These are phyloP conservation scores for Verticillium albo-atrum DNA, from an alignment of 2,329 filamentous ascomycete genomes.

Conservation along the genomic window DNA sequence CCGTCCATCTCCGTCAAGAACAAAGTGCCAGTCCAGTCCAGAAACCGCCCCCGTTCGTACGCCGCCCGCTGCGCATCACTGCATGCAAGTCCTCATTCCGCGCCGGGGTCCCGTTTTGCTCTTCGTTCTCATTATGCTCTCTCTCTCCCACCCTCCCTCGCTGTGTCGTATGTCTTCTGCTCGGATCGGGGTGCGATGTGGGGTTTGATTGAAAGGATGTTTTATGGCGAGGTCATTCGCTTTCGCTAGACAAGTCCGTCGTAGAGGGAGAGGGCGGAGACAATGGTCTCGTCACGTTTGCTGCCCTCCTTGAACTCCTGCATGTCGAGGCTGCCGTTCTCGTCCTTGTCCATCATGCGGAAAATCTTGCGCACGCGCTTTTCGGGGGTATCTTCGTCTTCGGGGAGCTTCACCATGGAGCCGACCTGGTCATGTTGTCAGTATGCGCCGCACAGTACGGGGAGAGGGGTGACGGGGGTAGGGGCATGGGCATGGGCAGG, in stretches of 20 bases:
- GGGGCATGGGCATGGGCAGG: no score
- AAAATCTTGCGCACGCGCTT: slow-evolving; percentile 99
- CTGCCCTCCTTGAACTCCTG: slow-evolving; percentile 99
- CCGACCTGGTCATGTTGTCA: slow-evolving; percentile 61
- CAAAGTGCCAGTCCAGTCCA: not conserved
- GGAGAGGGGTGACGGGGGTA: not conserved
- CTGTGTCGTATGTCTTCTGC: not conserved
- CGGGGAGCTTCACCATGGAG: slow-evolving; percentile 97
- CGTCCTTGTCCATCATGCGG: slow-evolving; percentile 99
- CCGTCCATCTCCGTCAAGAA: not conserved
- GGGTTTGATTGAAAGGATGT: not conserved
- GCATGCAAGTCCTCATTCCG: not conserved
- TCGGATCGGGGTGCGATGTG: not conserved
- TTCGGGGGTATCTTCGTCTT: slow-evolving; percentile 98
- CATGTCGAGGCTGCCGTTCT: slow-evolving; percentile 95
- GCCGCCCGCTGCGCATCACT: not conserved
- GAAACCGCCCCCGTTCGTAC: not conserved
- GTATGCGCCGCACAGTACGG: not conserved
- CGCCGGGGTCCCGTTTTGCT: not conserved
- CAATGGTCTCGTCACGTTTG: slow-evolving; percentile 98
- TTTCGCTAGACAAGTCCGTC: slow-evolving; percentile 76
- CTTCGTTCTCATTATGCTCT: not conserved
- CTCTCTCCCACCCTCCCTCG: not conserved
- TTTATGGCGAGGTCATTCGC: no score
- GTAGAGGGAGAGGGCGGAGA: slow-evolving; percentile 92